Evolutionary conservation across 306 rosid genomes (phyloP).

Genomic region (Sechiopsis laciniata): DNA sequence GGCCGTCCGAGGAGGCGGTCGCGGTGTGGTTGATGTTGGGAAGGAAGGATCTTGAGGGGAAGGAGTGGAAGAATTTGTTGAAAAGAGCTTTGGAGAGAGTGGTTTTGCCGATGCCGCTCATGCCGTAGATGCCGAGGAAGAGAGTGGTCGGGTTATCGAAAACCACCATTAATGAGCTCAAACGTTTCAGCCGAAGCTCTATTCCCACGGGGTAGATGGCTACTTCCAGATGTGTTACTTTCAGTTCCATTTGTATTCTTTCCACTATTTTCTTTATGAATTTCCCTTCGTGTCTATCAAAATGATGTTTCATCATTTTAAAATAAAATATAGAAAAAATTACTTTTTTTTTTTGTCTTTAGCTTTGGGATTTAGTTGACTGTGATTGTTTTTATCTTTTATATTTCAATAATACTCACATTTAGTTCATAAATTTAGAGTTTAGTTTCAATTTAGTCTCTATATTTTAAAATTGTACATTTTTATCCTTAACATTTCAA

Average conservation of each 20-base stretch:
- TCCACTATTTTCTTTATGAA: slow-evolving; percentile 15
- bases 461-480: no score
- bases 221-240: neutral
- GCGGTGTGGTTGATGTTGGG: neutral
- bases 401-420: no score
- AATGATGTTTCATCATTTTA: neutral
- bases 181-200: neutral
- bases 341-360: no score
- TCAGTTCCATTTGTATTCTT: neutral
- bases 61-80: slow-evolving; percentile 5
- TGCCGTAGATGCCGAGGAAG: slow-evolving; percentile 20
- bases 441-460: no score
- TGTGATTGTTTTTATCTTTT: no score
- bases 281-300: slow-evolving; percentile 18
- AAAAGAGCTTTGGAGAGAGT: slow-evolving; percentile 22
- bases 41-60: slow-evolving; percentile 14
- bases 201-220: slow-evolving; percentile 20
- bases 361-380: no score
- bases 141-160: neutral
- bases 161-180: neutral
- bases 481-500: no score
- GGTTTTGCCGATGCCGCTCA: slow-evolving; percentile 18
- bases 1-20: neutral
- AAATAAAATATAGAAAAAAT: no score
- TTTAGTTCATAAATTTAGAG: no score